Evolutionary conservation across 176 grass and related monocot species (phyloP).

Genomic region (Echinochloa phyllopogon): DNA sequence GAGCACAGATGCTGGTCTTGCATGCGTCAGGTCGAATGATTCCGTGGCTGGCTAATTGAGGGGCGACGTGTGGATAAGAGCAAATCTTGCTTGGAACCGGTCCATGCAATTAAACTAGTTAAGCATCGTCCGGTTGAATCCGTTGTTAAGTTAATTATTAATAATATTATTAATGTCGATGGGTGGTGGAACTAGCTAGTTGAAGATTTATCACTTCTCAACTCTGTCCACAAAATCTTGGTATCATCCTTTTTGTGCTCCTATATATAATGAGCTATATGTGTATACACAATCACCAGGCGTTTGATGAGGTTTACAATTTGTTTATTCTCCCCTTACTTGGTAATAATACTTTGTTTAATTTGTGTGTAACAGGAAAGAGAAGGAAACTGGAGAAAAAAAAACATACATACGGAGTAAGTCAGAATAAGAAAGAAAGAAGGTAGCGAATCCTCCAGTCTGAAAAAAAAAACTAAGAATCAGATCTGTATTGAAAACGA

Average conservation of each 20-base stretch:
- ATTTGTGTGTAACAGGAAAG: too few species aligned
- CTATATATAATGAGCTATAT: too few species aligned
- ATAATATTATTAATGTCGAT: neutral
- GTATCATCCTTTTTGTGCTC: too few species aligned
- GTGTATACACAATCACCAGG: neutral
- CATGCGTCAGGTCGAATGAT: slow-evolving; percentile 10
- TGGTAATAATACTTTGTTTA: too few species aligned
- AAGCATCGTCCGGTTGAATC: neutral
- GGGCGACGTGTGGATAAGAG: slow-evolving; percentile 7
- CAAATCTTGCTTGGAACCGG: slow-evolving; percentile 44
- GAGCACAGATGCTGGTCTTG: neutral
- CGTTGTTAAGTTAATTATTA: neutral
- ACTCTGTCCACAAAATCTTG: too few species aligned
- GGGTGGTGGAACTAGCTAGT: neutral
- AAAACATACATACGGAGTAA: too few species aligned
- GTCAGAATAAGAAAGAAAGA: neutral
- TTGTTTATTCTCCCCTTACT: too few species aligned
- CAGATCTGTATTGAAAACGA: neutral
- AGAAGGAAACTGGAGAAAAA: too few species aligned
- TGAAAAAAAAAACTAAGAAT: slow-evolving; percentile 13
- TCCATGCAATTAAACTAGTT: slow-evolving; percentile 35
- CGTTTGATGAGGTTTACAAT: neutral
- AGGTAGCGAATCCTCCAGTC: neutral
- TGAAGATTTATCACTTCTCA: neutral
- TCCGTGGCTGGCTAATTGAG: slow-evolving; percentile 13